These are phyloP conservation scores for Venturia carpophila DNA, from an alignment of 2,329 filamentous ascomycete species.

Conservation along the genomic window DNA sequence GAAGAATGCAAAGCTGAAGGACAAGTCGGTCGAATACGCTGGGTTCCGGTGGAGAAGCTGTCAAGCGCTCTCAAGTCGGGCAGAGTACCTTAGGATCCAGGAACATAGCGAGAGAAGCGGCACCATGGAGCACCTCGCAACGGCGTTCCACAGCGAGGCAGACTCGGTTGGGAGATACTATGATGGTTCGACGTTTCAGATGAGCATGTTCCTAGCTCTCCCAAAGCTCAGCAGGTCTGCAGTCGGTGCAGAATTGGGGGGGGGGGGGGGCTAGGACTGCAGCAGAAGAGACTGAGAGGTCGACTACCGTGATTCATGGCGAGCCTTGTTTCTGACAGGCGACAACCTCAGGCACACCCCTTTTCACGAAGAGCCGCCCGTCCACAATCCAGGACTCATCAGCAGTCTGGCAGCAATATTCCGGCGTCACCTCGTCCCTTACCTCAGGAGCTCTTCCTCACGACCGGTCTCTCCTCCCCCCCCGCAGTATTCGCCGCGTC, in stretches of 20 bases:
- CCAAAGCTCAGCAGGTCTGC: background rate
- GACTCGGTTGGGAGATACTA: too few species aligned
- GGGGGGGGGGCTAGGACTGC: background rate
- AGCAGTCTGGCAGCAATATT: background rate
- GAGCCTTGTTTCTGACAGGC: background rate
- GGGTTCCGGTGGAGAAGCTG: too few species aligned
- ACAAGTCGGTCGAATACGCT: too few species aligned
- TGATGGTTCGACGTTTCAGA: background rate
- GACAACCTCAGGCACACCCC: background rate
- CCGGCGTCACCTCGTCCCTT: background rate
- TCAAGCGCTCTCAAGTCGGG: too few species aligned
- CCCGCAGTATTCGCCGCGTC: background rate
- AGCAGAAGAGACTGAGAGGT: background rate
- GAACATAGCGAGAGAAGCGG: too few species aligned
- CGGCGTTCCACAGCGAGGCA: too few species aligned
- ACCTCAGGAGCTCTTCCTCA: background rate
- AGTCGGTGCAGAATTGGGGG: background rate
- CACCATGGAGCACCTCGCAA: too few species aligned
- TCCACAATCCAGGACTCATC: background rate
- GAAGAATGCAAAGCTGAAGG: too few species aligned
- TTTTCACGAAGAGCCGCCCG: background rate
- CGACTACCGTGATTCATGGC: background rate
- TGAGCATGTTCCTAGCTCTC: background rate
- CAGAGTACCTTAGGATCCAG: too few species aligned
- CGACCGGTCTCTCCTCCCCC: background rate